These are phyloP conservation scores for Colletotrichum liaoningense DNA, from an alignment of 2,329 filamentous ascomycete genomes.

Conservation along the genomic window DNA sequence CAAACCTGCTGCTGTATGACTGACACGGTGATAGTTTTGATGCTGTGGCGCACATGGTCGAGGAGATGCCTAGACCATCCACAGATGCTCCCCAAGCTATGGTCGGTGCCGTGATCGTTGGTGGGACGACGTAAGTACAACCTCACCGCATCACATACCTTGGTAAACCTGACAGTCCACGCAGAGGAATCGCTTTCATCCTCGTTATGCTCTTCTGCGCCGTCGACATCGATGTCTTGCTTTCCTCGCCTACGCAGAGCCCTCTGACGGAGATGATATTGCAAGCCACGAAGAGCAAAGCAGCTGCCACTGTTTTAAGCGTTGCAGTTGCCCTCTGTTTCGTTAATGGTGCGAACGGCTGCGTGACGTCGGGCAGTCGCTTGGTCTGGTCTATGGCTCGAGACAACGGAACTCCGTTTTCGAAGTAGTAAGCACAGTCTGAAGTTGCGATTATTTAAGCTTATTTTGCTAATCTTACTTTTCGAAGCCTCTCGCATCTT, in stretches of 20 bases:
- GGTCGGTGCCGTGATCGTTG: conserved; percentile 49
- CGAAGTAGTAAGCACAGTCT: conserved; percentile 1
- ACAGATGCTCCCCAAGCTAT: conserved; percentile 48
- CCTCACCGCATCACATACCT: fast-evolving
- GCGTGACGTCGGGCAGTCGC: conserved; percentile 48
- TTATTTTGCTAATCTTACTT: background rate
- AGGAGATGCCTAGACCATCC: conserved; percentile 46
- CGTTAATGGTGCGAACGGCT: conserved; percentile 44
- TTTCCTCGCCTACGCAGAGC: conserved; percentile 53
- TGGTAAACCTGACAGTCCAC: background rate
- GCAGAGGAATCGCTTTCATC: conserved; percentile 50
- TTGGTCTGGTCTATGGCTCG: conserved; percentile 53
- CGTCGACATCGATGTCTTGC: conserved; percentile 50
- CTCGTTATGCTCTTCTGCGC: conserved; percentile 58
- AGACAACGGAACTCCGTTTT: conserved; percentile 43
- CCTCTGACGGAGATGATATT: conserved; percentile 55
- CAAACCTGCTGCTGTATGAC: too few relatives aligned
- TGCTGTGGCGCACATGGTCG: conserved; percentile 46
- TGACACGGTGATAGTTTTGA: conserved; percentile 43
- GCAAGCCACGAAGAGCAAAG: conserved; percentile 41
- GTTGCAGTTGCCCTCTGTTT: conserved; percentile 43
- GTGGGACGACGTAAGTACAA: conserved; percentile 50
- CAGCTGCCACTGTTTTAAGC: conserved; percentile 43
- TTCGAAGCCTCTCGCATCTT: conserved; percentile 41
- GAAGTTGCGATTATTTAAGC: background rate